phyloP scores from a whole-genome alignment of 139 green algal species.

The Micractinium sp. region DNA sequence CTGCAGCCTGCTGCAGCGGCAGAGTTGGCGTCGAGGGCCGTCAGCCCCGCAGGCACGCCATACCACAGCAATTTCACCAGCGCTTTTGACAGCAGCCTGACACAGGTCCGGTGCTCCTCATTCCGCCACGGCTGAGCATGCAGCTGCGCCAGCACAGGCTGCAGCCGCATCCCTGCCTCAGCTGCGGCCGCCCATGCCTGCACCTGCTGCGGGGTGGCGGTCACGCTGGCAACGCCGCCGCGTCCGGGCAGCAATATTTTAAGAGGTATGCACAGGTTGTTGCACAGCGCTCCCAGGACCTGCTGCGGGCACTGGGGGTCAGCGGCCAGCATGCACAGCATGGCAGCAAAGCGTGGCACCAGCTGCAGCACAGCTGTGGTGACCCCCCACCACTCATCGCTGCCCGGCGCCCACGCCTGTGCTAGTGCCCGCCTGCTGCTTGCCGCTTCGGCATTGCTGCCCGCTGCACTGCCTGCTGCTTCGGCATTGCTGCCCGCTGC shows the following conservation, averaged over 20 bases:
- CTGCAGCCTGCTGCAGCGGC: neutral
- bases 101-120: neutral
- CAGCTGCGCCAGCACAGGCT: neutral
- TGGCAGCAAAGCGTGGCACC: neutral
- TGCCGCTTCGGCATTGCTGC: no score
- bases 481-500: no score
- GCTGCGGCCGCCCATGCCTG: neutral
- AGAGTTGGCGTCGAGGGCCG: no score
- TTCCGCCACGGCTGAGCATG: no score
- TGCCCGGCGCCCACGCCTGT: no score
- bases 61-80: neutral
- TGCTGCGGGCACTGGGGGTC: neutral
- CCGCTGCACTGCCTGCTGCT: no score
- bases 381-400: no score
- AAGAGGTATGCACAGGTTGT: neutral
- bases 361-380: neutral
- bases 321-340: neutral
- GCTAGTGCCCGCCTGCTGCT: no score
- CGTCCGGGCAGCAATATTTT: neutral
- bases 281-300: neutral
- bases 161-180: neutral
- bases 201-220: neutral
- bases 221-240: neutral
- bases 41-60: no score
- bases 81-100: neutral